These are phyloP conservation scores for Xylaria sp. DNA, from an alignment of 2,329 filamentous ascomycete species.

Conservation along the genomic window DNA sequence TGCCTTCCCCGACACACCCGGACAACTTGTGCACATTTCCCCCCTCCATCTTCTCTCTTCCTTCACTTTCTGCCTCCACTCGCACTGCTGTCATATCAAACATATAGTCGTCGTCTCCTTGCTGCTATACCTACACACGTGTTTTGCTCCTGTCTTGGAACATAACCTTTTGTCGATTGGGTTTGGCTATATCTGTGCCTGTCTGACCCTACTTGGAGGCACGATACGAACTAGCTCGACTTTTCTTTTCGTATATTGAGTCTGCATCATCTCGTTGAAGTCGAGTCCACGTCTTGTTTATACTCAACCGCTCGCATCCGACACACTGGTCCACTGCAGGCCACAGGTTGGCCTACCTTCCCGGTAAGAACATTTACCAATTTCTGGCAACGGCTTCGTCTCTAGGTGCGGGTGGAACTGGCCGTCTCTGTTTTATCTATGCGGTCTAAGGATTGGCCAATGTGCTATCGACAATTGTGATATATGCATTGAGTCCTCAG, in stretches of 20 bases:
- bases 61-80: constrained; percentile 29
- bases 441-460: constrained; percentile 44
- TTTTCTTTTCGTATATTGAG: constrained; percentile 16
- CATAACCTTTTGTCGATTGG: constrained; percentile 31
- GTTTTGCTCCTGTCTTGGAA: constrained; percentile 31
- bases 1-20: constrained; percentile 29
- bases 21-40: constrained; percentile 27
- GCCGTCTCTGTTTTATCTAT: constrained; percentile 13
- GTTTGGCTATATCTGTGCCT: constrained; percentile 37
- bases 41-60: constrained; percentile 28
- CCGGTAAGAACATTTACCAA: constrained; percentile 36
- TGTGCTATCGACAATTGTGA: constrained; percentile 43
- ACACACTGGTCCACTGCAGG: constrained; percentile 13
- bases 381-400: constrained; percentile 11
- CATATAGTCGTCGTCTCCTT: constrained; percentile 29
- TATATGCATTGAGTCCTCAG: constrained; percentile 43
- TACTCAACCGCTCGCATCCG: constrained; percentile 11
- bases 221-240: constrained; percentile 26
- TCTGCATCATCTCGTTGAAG: constrained; percentile 29
- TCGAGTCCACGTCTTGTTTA: constrained; percentile 37
- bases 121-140: constrained; percentile 19
- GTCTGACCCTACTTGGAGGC: constrained; percentile 25
- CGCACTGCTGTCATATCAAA: constrained; percentile 11
- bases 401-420: neutral
- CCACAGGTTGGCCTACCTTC: constrained; percentile 15